A percentile compares a stretch with the other conserved stretches of the same genome.
These are phyloP conservation scores for Santalum album DNA, from an alignment of 164 flowering plant species.

Conservation along the genomic window DNA sequence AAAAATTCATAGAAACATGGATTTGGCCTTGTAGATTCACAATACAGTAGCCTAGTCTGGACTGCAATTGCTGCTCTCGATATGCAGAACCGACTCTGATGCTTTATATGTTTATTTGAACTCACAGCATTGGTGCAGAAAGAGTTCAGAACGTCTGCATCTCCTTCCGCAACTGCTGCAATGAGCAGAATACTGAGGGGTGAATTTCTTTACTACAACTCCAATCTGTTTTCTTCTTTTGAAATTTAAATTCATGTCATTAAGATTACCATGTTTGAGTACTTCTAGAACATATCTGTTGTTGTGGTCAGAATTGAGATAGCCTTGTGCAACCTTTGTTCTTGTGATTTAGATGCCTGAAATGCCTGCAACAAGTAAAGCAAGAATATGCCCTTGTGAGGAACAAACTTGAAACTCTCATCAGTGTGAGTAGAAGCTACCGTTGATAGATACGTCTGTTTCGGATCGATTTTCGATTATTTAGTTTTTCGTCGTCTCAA, in stretches of 20 bases:
- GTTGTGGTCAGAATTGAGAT: background rate
- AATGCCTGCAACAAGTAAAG: conserved; percentile 1
- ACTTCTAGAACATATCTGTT: background rate
- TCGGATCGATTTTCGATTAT: too few species aligned
- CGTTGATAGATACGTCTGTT: too few species aligned
- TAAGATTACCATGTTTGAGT: background rate
- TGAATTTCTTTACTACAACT: conserved; percentile 16
- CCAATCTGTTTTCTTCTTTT: too few species aligned
- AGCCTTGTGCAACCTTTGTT: background rate
- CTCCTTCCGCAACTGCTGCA: conserved; percentile 35
- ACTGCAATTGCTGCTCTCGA: too few species aligned
- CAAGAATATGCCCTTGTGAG: background rate
- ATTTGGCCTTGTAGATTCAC: too few species aligned
- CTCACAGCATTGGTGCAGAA: conserved; percentile 49
- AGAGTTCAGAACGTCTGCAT: conserved; percentile 43
- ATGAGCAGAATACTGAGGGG: conserved; percentile 43
- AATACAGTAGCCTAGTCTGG: too few species aligned
- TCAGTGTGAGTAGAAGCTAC: background rate
- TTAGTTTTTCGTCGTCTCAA: background rate
- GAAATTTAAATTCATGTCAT: too few species aligned
- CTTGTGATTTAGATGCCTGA: background rate
- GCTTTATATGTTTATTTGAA: background rate
- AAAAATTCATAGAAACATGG: too few species aligned
- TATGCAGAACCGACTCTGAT: too few species aligned
- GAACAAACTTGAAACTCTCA: background rate